Base-by-base conservation (phyloP, 345 rosid genomes). In the Acer campestre region DNA sequence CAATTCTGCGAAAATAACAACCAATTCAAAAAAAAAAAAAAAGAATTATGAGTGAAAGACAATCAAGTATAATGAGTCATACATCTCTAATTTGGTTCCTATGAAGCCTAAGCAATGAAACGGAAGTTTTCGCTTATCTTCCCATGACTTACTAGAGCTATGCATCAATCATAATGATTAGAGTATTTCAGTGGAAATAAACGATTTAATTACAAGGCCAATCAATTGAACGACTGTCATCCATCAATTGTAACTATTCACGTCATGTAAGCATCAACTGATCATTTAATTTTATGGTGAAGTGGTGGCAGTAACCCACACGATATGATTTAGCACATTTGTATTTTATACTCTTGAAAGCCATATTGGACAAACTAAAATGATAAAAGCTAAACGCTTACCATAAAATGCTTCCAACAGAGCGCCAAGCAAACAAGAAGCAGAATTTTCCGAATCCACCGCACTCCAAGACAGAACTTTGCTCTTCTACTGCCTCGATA, bases 401-500 rank as follows among this genome's bases (percentile, higher is more conserved):
- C 99, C 91, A 76, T 85, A 74, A 90, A 85, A 84, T 94, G 99
- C 82, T 83, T 94, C 93, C 95, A 94, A 81, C 67, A 88, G 71
- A 96, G 81, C 44, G 85, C 90, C 75, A 92, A 59, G 79, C 94
- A 90, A 83, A 86, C 77, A 44, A 82, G 35, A 85, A 92, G 83
- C 10, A 92, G 88, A 68, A 85, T 62, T 78, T 89, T 90, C 63
- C 93, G 83, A 61, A 89, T 70, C 85, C 87, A 82, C 80, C 91
- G 84, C 70, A 64, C 78, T 46, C 82, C 79, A 62, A 83, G 78
- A 65, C 62, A 49, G 18, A 82, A 77, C 66, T 88, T 63, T 9
- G 81, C 71, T 65, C 68, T 80, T 79, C 76, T 73, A 53, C 58
- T 78, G 61, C 79, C 81, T 62, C 6, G 78, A 27, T 16, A 46